These are phyloP conservation scores for Plantago elongata DNA, from an alignment of 257 asterid genomes.

Conservation along the genomic window DNA sequence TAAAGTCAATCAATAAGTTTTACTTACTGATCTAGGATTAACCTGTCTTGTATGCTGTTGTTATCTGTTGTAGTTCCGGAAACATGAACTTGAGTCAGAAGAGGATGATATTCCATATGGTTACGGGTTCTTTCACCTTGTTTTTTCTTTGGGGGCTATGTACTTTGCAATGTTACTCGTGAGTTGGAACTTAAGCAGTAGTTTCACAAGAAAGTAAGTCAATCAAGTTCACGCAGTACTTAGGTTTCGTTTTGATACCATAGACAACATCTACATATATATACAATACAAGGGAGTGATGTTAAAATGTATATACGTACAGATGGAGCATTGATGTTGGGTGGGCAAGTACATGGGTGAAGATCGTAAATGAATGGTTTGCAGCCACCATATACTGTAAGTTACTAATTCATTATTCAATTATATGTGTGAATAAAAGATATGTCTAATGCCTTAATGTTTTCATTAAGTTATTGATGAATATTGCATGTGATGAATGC, in stretches of 20 bases:
- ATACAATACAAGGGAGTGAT: too few relatives aligned
- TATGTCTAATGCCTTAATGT: not conserved
- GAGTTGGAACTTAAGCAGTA: conserved; percentile 84
- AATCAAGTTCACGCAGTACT: not conserved
- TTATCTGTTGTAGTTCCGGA: conserved; percentile 46
- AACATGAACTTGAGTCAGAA: conserved; percentile 28
- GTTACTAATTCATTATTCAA: conserved; percentile 5
- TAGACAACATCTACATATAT: too few relatives aligned
- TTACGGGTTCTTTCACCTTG: conserved; percentile 79
- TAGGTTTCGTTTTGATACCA: not conserved
- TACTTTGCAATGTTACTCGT: conserved; percentile 88
- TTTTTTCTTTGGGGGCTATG: conserved; percentile 91
- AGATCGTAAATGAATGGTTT: conserved; percentile 86
- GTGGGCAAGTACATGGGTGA: conserved; percentile 96
- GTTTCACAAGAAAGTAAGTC: conserved; percentile 66
- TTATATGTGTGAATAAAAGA: not conserved
- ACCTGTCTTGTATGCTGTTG: not conserved
- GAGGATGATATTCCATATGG: conserved; percentile 78
- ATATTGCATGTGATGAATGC: conserved; percentile 10
- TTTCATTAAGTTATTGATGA: not conserved
- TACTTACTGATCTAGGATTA: too few relatives aligned
- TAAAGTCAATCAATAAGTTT: too few relatives aligned
- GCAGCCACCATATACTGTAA: conserved; percentile 85
- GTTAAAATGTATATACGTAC: not conserved
- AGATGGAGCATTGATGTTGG: conserved; percentile 98